Evolutionary conservation across 352 stramenopile species (phyloP).

Genomic region (Peronospora belbahrii): DNA sequence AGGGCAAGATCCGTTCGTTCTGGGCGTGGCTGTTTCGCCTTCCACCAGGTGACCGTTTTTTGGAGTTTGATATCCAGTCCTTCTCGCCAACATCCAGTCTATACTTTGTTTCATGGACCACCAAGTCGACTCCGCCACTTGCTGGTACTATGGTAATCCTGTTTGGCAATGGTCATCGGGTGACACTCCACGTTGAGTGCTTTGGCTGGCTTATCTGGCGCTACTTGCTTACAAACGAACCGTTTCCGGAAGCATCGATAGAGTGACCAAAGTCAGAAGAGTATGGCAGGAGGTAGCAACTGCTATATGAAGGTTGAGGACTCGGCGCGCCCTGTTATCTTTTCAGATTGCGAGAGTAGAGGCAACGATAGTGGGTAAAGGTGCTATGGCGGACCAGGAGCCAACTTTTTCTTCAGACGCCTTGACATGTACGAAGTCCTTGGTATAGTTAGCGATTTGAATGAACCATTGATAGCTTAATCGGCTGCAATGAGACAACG

Average conservation of each 20-base stretch:
- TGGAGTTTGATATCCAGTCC: conserved; percentile 65
- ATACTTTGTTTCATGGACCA: conserved; percentile 82
- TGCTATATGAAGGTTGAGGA: background rate
- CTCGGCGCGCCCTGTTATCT: background rate
- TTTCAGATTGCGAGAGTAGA: conserved; percentile 2
- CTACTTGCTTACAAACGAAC: conserved; percentile 76
- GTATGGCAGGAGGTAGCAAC: background rate
- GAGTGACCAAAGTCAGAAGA: conserved; percentile 24
- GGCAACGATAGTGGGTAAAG: background rate
- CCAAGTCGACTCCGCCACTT: conserved; percentile 66
- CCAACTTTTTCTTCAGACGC: background rate
- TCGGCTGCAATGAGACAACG: too few species aligned
- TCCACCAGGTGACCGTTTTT: conserved; percentile 65
- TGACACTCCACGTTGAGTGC: conserved; percentile 79
- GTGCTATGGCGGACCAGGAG: background rate
- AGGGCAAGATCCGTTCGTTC: conserved; percentile 83
- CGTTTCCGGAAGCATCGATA: conserved; percentile 53
- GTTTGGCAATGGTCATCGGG: conserved; percentile 74
- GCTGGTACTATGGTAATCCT: conserved; percentile 78
- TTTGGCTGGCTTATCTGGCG: conserved; percentile 84
- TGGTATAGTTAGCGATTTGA: conserved; percentile 5
- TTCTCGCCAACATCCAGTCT: conserved; percentile 66
- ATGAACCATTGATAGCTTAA: conserved; percentile 1
- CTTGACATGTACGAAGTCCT: background rate
- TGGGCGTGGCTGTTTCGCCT: conserved; percentile 80